Conservation (phyloP, 2,329 filamentous ascomycete genomes). For the Xylariaceae sp. region DNA sequence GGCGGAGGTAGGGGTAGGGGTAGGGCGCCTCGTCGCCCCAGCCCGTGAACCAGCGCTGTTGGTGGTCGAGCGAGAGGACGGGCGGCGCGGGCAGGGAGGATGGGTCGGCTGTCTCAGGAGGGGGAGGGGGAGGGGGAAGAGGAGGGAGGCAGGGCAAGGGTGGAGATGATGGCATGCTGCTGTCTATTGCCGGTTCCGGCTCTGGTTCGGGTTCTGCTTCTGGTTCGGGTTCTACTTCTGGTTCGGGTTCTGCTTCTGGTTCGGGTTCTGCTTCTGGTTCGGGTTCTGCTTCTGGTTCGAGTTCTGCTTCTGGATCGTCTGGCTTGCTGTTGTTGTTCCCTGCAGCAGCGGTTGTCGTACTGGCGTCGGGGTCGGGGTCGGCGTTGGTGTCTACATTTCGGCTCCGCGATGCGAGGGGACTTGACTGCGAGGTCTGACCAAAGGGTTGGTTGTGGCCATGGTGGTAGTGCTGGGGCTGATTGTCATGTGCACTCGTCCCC, state of each 20-base stretch:
- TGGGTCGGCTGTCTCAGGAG: too few species aligned
- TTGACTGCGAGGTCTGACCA: slow-evolving; percentile 36
- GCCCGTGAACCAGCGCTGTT: slow-evolving; percentile 91
- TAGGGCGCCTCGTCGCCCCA: slow-evolving; percentile 93
- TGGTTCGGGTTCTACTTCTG: too few species aligned
- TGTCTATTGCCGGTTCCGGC: too few species aligned
- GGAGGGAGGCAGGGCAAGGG: too few species aligned
- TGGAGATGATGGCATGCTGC: too few species aligned
- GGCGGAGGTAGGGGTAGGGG: too few species aligned
- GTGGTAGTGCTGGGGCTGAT: neutral
- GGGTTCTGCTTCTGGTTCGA: slow-evolving; percentile 21
- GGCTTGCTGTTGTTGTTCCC: slow-evolving; percentile 6
- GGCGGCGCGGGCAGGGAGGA: slow-evolving; percentile 35
- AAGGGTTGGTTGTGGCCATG: slow-evolving; percentile 2
- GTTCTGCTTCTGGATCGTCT: neutral
- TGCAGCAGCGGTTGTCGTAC: slow-evolving; percentile 22
- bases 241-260: too few species aligned
- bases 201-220: too few species aligned
- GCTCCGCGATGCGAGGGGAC: slow-evolving; percentile 45
- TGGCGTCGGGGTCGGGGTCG: too few species aligned
- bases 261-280: slow-evolving; percentile 29
- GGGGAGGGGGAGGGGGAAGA: too few species aligned
- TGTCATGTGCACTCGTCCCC: too few species aligned
- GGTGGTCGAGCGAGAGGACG: slow-evolving; percentile 73
- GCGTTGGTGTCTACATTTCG: slow-evolving; percentile 20